Base-by-base conservation (phyloP, 345 rosid genomes). In the Aethionema arabicum region DNA sequence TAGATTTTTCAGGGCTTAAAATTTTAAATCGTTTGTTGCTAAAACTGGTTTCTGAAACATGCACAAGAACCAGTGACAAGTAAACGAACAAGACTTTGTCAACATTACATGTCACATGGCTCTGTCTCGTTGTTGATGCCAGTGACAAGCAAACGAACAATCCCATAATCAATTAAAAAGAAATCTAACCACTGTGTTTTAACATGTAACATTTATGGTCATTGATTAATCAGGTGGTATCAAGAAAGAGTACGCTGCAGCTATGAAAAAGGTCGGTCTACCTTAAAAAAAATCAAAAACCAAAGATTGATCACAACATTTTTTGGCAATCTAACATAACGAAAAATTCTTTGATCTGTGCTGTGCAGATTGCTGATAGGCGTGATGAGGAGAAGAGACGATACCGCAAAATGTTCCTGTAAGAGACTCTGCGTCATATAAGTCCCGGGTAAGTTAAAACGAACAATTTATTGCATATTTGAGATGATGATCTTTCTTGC, bases 201-300 rank as follows among this genome's bases (percentile, higher is more conserved):
- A 10, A 35, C 0, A 10, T 11, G 4, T 15, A 29, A 35, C 60
- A 3, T 51, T 4, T 36, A 7, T 16, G 43, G 29, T 45, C 27
- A 31, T 42, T 74, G 49, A 43, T 44, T 66, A 72, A 21, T 72
- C 95, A 92, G 98, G 73, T 71, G 95, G 90, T 35, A 86, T 92
- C 68, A 87, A 75, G 67, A 85, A 80, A 74, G 98, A 89, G 77
- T 87, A 89, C 68, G 79, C 76, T 37, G 85, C 80, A 60, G 93
- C 84, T 46, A 83, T 76, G 82, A 92, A 81, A 74, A 92, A 85
- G 98, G 98, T 89, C 46, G 4, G 80, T 43, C 42, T 64, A 30
- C 13, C 10, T 33, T 29, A 44, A 64, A 59, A 54, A 6, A 21
- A 56, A 47, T n/a, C 12, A 44, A 9, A 47, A 0, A 14, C 27